Percentiles rank a stretch among this genome's conserved stretches.
These are phyloP conservation scores for Pythium scleroteichum DNA, from an alignment of 352 stramenopile species.

Conservation along the genomic window DNA sequence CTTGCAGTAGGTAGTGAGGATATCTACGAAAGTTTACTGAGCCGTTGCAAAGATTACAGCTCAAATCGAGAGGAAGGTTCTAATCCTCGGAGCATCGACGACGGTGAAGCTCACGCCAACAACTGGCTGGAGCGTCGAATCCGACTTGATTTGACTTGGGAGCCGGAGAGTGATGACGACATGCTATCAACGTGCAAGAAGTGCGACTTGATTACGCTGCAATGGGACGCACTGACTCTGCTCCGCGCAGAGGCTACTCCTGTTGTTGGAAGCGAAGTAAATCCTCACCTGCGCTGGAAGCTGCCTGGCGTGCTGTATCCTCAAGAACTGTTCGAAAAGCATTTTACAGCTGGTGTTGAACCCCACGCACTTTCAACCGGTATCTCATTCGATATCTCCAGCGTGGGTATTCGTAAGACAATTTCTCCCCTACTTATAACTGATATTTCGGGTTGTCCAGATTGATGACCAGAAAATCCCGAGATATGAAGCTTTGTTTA, in stretches of 20 bases:
- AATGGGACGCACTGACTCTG: constrained; percentile 60
- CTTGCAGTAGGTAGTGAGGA: constrained; percentile 48
- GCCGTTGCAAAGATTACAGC: constrained; percentile 72
- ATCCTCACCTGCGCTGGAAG: constrained; percentile 42
- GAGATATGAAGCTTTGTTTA: constrained; percentile 64
- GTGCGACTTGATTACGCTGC: constrained; percentile 54
- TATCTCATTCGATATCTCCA: constrained; percentile 50
- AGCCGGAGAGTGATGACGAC: constrained; percentile 60
- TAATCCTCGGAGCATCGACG: constrained; percentile 47
- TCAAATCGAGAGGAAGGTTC: constrained; percentile 59
- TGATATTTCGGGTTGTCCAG: constrained; percentile 24
- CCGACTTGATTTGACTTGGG: constrained; percentile 66
- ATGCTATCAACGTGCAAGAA: constrained; percentile 55
- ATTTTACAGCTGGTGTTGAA: constrained; percentile 35
- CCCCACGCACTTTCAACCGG: constrained; percentile 41
- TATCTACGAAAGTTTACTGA: constrained; percentile 69
- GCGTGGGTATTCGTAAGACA: constrained; percentile 24
- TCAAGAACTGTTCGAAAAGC: constrained; percentile 49
- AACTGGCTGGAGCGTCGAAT: constrained; percentile 75
- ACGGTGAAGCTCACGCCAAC: constrained; percentile 27
- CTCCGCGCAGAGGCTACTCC: constrained; percentile 32
- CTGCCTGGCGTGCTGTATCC: constrained; percentile 55
- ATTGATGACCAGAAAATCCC: constrained; percentile 65
- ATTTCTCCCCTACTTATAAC: background rate
- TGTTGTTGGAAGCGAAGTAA: constrained; percentile 31